These are phyloP conservation scores for Termitomyces sp. DNA, from an alignment of 768 basidiomycete genomes.

Conservation along the genomic window DNA sequence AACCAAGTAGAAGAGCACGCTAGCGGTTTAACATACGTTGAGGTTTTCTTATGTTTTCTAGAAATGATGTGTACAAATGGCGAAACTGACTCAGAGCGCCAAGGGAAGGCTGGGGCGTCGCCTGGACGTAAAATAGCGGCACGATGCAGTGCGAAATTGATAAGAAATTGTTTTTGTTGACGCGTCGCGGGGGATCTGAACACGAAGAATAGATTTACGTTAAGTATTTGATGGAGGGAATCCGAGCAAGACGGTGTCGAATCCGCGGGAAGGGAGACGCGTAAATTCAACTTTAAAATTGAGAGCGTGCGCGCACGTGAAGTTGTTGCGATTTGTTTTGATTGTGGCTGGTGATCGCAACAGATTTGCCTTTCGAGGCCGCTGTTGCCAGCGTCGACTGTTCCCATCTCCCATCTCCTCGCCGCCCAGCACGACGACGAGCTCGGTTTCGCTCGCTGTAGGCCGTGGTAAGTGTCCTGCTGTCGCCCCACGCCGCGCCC, in stretches of 20 bases:
- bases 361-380: slow-evolving; percentile 29
- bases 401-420: slow-evolving; percentile 18
- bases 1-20: neutral
- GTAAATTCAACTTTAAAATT: neutral
- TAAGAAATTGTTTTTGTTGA: neutral
- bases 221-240: slow-evolving; percentile 7
- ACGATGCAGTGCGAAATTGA: neutral
- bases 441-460: slow-evolving; percentile 4
- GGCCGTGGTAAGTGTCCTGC: slow-evolving; percentile 16
- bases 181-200: slow-evolving; percentile 10
- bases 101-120: neutral
- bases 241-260: slow-evolving; percentile 11
- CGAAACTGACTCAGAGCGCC: slow-evolving; percentile 11
- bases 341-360: slow-evolving; percentile 36
- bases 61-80: slow-evolving; percentile 6
- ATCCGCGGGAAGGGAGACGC: slow-evolving; percentile 6
- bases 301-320: slow-evolving; percentile 16
- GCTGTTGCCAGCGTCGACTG: slow-evolving; percentile 29
- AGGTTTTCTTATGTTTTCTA: slow-evolving; percentile 5
- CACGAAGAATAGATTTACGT: slow-evolving; percentile 6
- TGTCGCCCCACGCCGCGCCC: neutral
- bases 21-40: neutral
- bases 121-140: neutral
- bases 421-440: slow-evolving; percentile 14
- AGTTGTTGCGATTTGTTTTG: slow-evolving; percentile 29